Evolutionary conservation across 345 rosid genomes (phyloP).

Genomic region (Leavenworthia alabamica): DNA sequence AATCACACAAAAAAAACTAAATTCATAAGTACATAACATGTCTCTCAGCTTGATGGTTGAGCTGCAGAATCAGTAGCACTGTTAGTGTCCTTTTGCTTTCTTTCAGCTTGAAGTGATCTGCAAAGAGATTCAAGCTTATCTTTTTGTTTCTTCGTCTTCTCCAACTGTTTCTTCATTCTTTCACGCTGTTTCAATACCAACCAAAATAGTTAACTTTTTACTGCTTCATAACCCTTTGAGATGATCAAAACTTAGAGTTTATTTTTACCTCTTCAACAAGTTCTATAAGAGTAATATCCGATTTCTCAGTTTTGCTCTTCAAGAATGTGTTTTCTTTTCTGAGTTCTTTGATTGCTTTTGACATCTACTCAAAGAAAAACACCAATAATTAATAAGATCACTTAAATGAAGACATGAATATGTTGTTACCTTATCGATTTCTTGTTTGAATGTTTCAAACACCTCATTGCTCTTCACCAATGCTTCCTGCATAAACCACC

Average conservation of each 20-base stretch:
- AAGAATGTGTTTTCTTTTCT: slow-evolving; percentile 77
- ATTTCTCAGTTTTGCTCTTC: slow-evolving; percentile 81
- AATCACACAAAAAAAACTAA: background rate
- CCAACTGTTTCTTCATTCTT: slow-evolving; percentile 60
- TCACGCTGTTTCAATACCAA: slow-evolving; percentile 50
- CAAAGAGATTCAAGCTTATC: slow-evolving; percentile 83
- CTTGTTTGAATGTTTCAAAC: slow-evolving; percentile 87
- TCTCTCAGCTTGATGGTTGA: slow-evolving; percentile 11
- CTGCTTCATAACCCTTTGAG: background rate
- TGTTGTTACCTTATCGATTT: slow-evolving; percentile 69
- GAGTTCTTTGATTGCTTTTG: slow-evolving; percentile 80
- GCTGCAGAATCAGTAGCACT: background rate
- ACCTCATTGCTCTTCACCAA: slow-evolving; percentile 89
- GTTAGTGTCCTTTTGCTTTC: slow-evolving; percentile 47
- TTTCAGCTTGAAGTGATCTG: slow-evolving; percentile 88
- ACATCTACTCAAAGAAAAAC: slow-evolving; percentile 46
- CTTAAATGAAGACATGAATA: background rate
- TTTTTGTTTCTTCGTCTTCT: slow-evolving; percentile 89
- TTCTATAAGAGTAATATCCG: slow-evolving; percentile 65
- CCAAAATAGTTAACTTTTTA: background rate
- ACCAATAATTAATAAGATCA: background rate
- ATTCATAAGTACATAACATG: background rate
- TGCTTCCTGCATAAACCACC: slow-evolving; percentile 63
- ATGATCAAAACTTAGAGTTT: background rate
- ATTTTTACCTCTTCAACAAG: slow-evolving; percentile 81